Conservation (phyloP, 2,329 filamentous ascomycete species). For the Aspergillus thermomutatus region DNA sequence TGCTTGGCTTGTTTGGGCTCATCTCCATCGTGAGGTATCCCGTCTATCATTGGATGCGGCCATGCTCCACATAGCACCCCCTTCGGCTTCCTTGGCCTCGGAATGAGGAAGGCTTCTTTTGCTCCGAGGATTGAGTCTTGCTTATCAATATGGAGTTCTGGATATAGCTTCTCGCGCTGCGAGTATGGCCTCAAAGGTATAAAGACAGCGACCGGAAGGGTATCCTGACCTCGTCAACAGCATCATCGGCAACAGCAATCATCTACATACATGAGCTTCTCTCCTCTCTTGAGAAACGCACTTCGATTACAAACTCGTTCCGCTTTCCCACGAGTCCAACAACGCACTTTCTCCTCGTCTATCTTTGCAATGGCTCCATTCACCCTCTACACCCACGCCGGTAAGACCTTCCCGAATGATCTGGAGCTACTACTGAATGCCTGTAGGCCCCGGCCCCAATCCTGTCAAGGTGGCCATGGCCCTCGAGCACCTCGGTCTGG, state of each 20-base stretch:
- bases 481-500: not conserved
- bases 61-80: too few relatives aligned
- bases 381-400: not conserved
- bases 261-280: not conserved
- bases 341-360: not conserved
- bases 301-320: not conserved
- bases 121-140: too few relatives aligned
- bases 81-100: too few relatives aligned
- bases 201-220: not conserved
- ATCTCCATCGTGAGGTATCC: too few relatives aligned
- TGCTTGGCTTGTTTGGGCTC: too few relatives aligned
- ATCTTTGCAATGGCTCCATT: not conserved
- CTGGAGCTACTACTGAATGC: not conserved
- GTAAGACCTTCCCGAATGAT: not conserved
- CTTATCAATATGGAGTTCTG: too few relatives aligned
- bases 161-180: too few relatives aligned
- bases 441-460: not conserved
- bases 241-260: not conserved
- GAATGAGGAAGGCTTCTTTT: too few relatives aligned
- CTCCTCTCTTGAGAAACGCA: not conserved
- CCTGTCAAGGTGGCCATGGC: not conserved
- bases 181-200: not conserved
- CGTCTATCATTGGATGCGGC: too few relatives aligned
- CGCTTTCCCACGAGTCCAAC: not conserved
- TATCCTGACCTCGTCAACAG: not conserved